phyloP scores from a whole-genome alignment of 176 grass and related monocot species.

The Guadua angustifolia region DNA sequence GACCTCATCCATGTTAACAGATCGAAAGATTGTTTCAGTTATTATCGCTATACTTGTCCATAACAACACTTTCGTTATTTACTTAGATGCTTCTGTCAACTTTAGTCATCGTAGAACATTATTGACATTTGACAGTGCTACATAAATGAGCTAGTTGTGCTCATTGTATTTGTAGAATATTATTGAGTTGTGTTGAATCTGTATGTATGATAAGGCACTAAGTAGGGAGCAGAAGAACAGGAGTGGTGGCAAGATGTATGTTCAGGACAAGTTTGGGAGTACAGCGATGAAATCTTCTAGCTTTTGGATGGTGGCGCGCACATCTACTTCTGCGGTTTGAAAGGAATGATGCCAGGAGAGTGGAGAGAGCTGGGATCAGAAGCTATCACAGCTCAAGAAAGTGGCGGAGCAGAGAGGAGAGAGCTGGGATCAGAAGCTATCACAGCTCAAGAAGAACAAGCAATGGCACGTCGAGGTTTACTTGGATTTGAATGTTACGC shows the following conservation, averaged over 20 bases:
- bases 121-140: background rate
- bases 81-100: constrained; percentile 11
- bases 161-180: background rate
- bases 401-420: constrained; percentile 86
- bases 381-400: constrained; percentile 80
- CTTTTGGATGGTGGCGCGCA: constrained; percentile 82
- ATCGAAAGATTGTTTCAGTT: background rate
- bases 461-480: constrained; percentile 99
- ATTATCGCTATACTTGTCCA: background rate
- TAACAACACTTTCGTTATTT: background rate
- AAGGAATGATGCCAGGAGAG: constrained; percentile 96
- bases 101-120: background rate
- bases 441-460: constrained; percentile 91
- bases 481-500: constrained; percentile 21
- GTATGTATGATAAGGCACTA: constrained; percentile 81
- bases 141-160: background rate
- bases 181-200: constrained; percentile 5
- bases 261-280: constrained; percentile 98
- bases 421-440: constrained; percentile 92
- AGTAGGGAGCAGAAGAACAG: constrained; percentile 92
- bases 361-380: constrained; percentile 96
- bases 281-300: constrained; percentile 91
- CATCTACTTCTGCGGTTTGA: constrained; percentile 96
- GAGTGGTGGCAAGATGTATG: constrained; percentile 90
- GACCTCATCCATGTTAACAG: background rate